Base-by-base conservation (phyloP, 78 protist genomes). In the Protostelium mycophagum region DNA sequence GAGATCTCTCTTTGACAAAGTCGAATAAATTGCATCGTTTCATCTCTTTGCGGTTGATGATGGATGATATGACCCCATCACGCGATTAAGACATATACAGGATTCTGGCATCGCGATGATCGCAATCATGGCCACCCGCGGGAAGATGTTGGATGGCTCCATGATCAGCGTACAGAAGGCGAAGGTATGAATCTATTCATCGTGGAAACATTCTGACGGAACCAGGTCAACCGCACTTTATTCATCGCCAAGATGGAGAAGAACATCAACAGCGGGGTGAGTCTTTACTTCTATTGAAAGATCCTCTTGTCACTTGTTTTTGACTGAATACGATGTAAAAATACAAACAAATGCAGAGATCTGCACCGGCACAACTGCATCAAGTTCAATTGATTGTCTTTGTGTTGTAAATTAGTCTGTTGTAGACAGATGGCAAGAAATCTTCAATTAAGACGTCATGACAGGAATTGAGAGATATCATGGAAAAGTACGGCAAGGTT, bases 171-270 rank as follows among this genome's bases (percentile, higher is more conserved):
- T 85, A 5, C 63, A 85, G 86, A 85, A 85, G 37, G 86, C 86
- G 29, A 85, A 85, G 37, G 86, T 85, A 16, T 16, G 73, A 51
- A 51, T 25, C 73, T 25, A 25, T 51, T 51, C 73, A 51, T 51
- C 73, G 5, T 5, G 73, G 31, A 51, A 25, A 5, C 31, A 51
- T 51, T 51, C 73, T 16, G 73, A 51, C 16, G 16, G 73, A 25
- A 5, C 31, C 73, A 51, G 73, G 73, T 51, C 73, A 85, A 85
- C 37, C 86, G 86, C 5, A 85, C 86, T 25, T 16, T 85, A 5
- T 85, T 85, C 16, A 36, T 85, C 63, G 86, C 86, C n/a, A 85
- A 85, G 86, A 35, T 85, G 37, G 37, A 36, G 63, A 85, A 85
- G 86, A 23, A 5, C 37, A 85, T 85, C 63, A 85, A 5, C 37